Evolutionary conservation across 2,329 filamentous ascomycete genomes (phyloP), one percentile per base, ranked within the genome.

Genomic region (Phyllosticta ampelicida): DNA sequence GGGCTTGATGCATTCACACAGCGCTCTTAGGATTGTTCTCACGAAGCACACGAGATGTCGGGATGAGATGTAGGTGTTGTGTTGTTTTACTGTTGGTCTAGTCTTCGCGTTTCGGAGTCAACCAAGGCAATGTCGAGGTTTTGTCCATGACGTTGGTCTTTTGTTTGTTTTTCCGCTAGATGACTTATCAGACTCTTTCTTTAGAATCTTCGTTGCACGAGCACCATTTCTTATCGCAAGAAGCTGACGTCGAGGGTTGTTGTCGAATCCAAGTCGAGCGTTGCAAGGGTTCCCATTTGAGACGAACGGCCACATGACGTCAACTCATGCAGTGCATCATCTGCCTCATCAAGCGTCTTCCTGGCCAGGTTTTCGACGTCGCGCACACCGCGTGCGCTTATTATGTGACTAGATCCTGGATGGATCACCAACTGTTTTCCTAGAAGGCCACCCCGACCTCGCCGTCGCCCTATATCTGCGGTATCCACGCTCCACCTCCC

Each of bases 51-150:
- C 36, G 36, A 44, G 36, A 44, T 44, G 36, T 44, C 36, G 36
- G 36, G 36, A 44, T 44, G 16, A 44, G 36, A 44, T 44, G 36
- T 44, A 44, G 13, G 36, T 44, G 36, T 44, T 44, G 36, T 44
- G 36, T 44, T 44, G 36, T 44, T 44, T 44, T 44, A 44, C 11
- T 44, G 36, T 44, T 44, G 36, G 36, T n/a, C 36, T 44, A 44
- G 36, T 44, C 36, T 44, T 44, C 6, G 36, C 70, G 10, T 2
- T 62, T 70, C 11, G 68, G 68, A 18, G 63, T 69, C 1, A 65
- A 62, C 30, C 61, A 59, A 11, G 67, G 69, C 10, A 62, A 69
- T 44, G 36, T 44, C 13, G n/a, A 16, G 36, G 36, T 16, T 44
- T 44, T 8, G 36, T n/a, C 30, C 30, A 44, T 44, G 30, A 44